Evolutionary conservation across 2,329 filamentous ascomycete species (phyloP).

Genomic region (Penicillium psychrosexuale): DNA sequence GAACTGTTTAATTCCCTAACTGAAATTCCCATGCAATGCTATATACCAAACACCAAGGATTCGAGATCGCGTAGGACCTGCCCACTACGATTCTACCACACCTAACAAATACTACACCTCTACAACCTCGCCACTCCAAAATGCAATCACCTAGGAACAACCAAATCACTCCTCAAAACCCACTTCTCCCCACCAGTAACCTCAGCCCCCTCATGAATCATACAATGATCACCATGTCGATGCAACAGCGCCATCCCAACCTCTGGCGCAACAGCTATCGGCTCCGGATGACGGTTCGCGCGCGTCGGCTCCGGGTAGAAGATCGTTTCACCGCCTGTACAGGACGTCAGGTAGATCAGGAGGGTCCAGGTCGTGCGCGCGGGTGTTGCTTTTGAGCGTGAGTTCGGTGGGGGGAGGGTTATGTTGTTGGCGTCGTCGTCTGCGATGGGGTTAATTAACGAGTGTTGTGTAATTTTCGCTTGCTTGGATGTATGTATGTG

Average conservation of each 20-base stretch:
- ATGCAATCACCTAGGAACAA: constrained; percentile 34
- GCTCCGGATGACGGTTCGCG: constrained; percentile 51
- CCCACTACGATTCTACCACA: neutral
- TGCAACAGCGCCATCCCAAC: constrained; percentile 84
- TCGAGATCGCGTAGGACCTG: neutral
- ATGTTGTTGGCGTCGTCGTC: constrained; percentile 85
- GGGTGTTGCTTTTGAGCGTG: constrained; percentile 36
- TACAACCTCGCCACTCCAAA: neutral
- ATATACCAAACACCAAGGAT: neutral
- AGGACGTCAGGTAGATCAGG: constrained; percentile 82
- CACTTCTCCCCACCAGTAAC: constrained; percentile 82
- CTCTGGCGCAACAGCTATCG: constrained; percentile 70
- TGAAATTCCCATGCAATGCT: neutral
- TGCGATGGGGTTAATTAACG: constrained; percentile 34
- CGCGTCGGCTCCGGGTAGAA: constrained; percentile 70
- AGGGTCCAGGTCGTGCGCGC: constrained; percentile 87
- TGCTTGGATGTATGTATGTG: neutral
- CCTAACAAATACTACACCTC: neutral
- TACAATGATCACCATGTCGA: constrained; percentile 82
- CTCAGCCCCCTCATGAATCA: constrained; percentile 82
- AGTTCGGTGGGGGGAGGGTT: constrained; percentile 50
- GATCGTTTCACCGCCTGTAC: constrained; percentile 81
- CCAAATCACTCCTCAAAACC: constrained; percentile 79
- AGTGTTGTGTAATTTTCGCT: neutral
- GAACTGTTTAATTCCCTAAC: constrained; percentile 1